Evolutionary conservation across 2,329 filamentous ascomycete species (phyloP).

Genomic region (Grosmannia huntii): DNA sequence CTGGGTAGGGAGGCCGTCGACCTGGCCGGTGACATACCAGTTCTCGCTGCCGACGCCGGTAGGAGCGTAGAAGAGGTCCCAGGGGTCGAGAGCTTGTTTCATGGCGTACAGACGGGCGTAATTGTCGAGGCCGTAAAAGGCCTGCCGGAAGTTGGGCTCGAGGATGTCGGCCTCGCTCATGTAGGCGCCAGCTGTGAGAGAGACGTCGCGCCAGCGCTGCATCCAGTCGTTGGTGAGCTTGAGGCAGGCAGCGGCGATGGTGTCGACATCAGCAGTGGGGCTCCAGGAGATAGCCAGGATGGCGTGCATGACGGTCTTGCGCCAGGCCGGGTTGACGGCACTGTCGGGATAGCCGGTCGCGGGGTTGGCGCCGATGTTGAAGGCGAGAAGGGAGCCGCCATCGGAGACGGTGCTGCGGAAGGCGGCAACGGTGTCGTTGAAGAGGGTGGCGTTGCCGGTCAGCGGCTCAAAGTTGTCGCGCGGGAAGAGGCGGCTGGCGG

Average conservation of each 20-base stretch:
- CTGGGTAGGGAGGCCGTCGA: slow-evolving; percentile 11
- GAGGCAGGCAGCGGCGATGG: slow-evolving; percentile 12
- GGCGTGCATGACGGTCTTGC: slow-evolving; percentile 25
- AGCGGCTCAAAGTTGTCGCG: slow-evolving; percentile 16
- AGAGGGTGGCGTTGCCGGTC: slow-evolving; percentile 21
- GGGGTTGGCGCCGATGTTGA: slow-evolving; percentile 23
- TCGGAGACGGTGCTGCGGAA: slow-evolving; percentile 26
- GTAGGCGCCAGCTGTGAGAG: slow-evolving; percentile 24
- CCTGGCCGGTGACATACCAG: slow-evolving; percentile 14
- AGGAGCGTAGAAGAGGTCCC: slow-evolving; percentile 17
- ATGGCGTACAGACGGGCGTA: slow-evolving; percentile 18
- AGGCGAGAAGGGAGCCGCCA: slow-evolving; percentile 27
- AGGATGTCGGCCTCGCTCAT: slow-evolving; percentile 25
- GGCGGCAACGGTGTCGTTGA: slow-evolving; percentile 14
- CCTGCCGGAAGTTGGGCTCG: slow-evolving; percentile 20
- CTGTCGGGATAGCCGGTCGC: slow-evolving; percentile 20
- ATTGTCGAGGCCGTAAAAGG: slow-evolving; percentile 21
- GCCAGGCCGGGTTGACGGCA: slow-evolving; percentile 36
- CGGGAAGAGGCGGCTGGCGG: slow-evolving; percentile 19
- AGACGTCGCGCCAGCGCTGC: slow-evolving; percentile 16
- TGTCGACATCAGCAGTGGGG: slow-evolving; percentile 4
- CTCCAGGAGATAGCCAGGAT: slow-evolving; percentile 20
- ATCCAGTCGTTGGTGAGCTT: slow-evolving; percentile 21
- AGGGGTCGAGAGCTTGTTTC: slow-evolving; percentile 22
- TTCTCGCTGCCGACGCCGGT: slow-evolving; percentile 14